Percentiles rank a stretch among this genome's conserved stretches.
Conservation (phyloP, 208 protist species). For the Trypanosoma grayi region DNA sequence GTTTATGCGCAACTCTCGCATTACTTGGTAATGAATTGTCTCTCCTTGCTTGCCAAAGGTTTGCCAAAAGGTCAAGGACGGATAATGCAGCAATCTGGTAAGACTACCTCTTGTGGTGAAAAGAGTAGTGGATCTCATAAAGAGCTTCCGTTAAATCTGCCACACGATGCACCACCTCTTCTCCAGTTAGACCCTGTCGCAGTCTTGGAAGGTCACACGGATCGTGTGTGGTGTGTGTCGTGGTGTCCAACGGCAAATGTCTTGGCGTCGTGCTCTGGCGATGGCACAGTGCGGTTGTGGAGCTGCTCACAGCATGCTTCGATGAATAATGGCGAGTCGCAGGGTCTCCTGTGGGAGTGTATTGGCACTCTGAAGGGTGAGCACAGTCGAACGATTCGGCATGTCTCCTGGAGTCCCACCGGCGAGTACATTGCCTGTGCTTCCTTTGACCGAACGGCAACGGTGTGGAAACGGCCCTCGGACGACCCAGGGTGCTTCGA, state of each 20-base stretch:
- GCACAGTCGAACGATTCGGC: constrained; percentile 73
- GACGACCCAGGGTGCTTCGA: constrained; percentile 27
- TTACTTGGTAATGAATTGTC: no score
- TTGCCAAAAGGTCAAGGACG: neutral
- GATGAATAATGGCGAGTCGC: neutral
- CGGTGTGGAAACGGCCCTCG: constrained; percentile 55
- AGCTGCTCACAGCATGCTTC: constrained; percentile 7
- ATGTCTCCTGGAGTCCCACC: constrained; percentile 83
- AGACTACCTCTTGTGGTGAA: neutral
- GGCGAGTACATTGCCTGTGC: constrained; percentile 76
- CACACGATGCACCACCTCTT: constrained; percentile 13
- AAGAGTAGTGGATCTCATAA: neutral
- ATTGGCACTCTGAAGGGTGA: constrained; percentile 62
- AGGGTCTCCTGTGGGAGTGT: constrained; percentile 36
- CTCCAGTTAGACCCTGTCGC: constrained; percentile 39
- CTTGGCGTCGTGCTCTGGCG: constrained; percentile 72
- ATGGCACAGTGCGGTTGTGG: constrained; percentile 74
- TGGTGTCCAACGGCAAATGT: constrained; percentile 72
- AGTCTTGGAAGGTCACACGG: constrained; percentile 52
- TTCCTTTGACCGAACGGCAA: constrained; percentile 81
- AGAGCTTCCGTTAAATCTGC: constrained; percentile 11
- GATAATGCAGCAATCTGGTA: neutral
- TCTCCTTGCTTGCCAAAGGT: no score
- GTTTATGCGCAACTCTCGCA: neutral
- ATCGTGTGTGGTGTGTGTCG: constrained; percentile 84